These are phyloP conservation scores for Pythium rishiriense DNA, from an alignment of 352 stramenopile species.

Conservation along the genomic window DNA sequence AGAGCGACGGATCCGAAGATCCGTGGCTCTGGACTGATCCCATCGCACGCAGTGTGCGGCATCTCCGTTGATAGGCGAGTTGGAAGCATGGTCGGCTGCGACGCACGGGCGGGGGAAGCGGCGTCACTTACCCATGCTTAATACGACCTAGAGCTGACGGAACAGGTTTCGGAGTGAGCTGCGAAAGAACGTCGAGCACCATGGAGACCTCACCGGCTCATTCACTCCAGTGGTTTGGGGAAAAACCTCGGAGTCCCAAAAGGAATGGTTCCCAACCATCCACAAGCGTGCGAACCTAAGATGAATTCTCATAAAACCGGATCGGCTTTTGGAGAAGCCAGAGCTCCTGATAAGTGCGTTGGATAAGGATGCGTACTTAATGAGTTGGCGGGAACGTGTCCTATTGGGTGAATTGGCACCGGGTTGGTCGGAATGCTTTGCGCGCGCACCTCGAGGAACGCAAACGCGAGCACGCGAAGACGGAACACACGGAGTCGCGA, in stretches of 20 bases:
- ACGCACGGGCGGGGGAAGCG: constrained; percentile 17
- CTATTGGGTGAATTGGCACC: constrained; percentile 34
- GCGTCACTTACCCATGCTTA: constrained; percentile 84
- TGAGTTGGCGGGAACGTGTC: constrained; percentile 28
- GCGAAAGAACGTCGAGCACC: background rate
- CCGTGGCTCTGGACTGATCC: constrained; percentile 24
- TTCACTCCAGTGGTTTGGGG: constrained; percentile 20
- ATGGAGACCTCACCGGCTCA: constrained; percentile 14
- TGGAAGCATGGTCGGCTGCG: constrained; percentile 30
- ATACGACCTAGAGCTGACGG: constrained; percentile 55
- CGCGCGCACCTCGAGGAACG: background rate
- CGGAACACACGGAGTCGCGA: constrained; percentile 18
- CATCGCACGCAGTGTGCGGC: constrained; percentile 28
- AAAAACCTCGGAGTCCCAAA: constrained; percentile 30
- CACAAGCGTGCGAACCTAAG: constrained; percentile 30
- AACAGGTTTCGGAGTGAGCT: constrained; percentile 80
- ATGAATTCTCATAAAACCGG: constrained; percentile 18
- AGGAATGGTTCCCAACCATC: constrained; percentile 42
- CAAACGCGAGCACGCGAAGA: background rate
- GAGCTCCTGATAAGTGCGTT: constrained; percentile 22
- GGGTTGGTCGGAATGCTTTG: constrained; percentile 1
- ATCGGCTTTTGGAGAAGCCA: constrained; percentile 12
- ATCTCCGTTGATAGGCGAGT: constrained; percentile 35
- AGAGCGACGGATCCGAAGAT: constrained; percentile 12
- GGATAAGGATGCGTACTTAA: constrained; percentile 14